phyloP scores from a whole-genome alignment of 2,329 filamentous ascomycete species.

The Daldinia sp. region DNA sequence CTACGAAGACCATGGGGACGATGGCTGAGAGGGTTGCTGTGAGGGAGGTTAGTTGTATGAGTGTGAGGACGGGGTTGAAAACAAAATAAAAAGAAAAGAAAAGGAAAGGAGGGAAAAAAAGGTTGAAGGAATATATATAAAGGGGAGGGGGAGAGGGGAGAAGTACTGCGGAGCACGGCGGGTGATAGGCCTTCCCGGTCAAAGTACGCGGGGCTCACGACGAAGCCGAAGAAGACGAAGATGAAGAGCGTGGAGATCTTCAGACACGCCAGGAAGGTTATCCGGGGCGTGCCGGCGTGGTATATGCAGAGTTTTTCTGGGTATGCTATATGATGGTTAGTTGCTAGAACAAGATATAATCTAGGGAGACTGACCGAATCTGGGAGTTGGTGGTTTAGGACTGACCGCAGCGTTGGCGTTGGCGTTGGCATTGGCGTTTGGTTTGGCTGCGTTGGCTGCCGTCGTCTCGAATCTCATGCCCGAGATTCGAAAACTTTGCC shows the following conservation, averaged over 20 bases:
- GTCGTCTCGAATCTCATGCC: constrained; percentile 43
- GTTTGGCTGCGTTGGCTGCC: constrained; percentile 8
- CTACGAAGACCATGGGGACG: constrained; percentile 73
- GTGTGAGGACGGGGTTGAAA: neutral
- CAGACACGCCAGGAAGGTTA: constrained; percentile 75
- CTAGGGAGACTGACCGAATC: constrained; percentile 31
- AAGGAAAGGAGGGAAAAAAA: too few species aligned
- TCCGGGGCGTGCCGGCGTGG: constrained; percentile 76
- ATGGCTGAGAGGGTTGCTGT: constrained; percentile 70
- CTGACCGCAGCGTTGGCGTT: constrained; percentile 25
- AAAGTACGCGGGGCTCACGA: constrained; percentile 72
- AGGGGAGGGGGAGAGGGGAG: neutral
- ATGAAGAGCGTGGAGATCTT: constrained; percentile 79
- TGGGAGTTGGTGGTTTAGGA: constrained; percentile 17
- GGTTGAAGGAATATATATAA: neutral
- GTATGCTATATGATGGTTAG: constrained; percentile 55
- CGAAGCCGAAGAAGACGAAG: constrained; percentile 73
- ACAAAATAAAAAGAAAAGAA: neutral
- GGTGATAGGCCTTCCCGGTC: constrained; percentile 52
- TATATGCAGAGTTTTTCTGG: constrained; percentile 77
- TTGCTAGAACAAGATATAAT: neutral
- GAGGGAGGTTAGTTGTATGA: constrained; percentile 5
- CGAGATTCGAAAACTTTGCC: constrained; percentile 13
- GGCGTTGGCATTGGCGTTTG: constrained; percentile 15
- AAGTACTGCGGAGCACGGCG: constrained; percentile 46